A percentile compares a stretch with the other conserved stretches of the same genome.
phyloP scores from a whole-genome alignment of 192 early-diverging fungal genomes.

The Haplosporangium gracile region DNA sequence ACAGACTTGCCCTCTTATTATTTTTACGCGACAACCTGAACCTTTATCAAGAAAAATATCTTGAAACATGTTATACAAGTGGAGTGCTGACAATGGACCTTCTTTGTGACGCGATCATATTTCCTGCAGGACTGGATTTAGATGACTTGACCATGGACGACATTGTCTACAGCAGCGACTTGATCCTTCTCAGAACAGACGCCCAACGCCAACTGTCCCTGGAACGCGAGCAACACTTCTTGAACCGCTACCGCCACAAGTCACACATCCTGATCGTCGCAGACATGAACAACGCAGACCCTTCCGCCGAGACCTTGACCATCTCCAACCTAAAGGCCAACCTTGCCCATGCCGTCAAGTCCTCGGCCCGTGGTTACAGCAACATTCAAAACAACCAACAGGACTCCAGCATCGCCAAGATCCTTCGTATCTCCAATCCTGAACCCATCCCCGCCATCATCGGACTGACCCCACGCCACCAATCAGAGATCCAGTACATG shows the following conservation, averaged over 20 bases:
- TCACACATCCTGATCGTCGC: constrained; percentile 46
- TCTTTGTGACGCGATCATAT: background rate
- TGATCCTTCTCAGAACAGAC: constrained; percentile 42
- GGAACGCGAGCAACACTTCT: constrained; percentile 46
- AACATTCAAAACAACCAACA: constrained; percentile 14
- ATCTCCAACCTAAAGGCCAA: constrained; percentile 43
- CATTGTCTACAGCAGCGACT: constrained; percentile 51
- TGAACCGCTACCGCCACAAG: constrained; percentile 53
- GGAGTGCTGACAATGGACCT: background rate
- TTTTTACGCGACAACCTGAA: background rate
- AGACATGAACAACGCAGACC: constrained; percentile 27
- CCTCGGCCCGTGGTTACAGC: constrained; percentile 34
- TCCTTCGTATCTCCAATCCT: constrained; percentile 50
- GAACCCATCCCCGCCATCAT: constrained; percentile 46
- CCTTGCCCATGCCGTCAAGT: constrained; percentile 33
- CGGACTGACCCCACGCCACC: constrained; percentile 7
- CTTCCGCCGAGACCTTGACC: constrained; percentile 29
- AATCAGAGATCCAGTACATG: constrained; percentile 22
- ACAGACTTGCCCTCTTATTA: background rate
- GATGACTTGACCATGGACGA: constrained; percentile 53
- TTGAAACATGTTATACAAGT: background rate
- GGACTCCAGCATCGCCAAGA: constrained; percentile 21
- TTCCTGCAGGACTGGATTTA: constrained; percentile 35
- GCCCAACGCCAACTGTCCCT: constrained; percentile 47
- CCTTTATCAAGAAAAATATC: too few species aligned